These are phyloP conservation scores for Leishmania martiniquensis DNA, from an alignment of 208 protist genomes.

Conservation along the genomic window DNA sequence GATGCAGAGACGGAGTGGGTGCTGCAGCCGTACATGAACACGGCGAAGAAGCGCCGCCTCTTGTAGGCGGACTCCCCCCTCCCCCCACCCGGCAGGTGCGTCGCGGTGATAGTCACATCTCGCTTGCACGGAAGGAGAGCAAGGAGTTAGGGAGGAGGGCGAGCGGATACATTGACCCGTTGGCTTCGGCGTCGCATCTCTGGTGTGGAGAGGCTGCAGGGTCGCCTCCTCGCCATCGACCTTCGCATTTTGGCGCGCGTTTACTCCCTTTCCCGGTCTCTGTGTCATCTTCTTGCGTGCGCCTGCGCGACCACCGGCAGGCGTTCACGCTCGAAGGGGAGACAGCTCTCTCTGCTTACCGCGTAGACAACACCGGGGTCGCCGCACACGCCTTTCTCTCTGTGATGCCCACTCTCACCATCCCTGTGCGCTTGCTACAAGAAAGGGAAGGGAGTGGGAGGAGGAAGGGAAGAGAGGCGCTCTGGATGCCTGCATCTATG, in stretches of 20 bases:
- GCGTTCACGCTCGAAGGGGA: not conserved
- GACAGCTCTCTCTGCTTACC: not conserved
- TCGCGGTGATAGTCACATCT: not conserved
- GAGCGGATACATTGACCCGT: not conserved
- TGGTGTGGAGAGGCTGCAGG: not conserved
- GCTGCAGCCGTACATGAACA: constrained; percentile 99
- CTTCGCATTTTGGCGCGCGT: not conserved
- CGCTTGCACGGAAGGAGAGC: not conserved
- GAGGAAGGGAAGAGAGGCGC: not conserved
- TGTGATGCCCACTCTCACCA: not conserved
- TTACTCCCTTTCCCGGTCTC: not conserved
- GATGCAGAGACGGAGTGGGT: constrained; percentile 99
- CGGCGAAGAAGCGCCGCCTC: constrained; percentile 94
- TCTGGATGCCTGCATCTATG: not conserved
- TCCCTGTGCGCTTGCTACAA: not conserved
- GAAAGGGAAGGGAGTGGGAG: too few relatives aligned
- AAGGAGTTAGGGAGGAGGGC: not conserved
- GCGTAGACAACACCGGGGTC: not conserved
- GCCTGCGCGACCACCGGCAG: not conserved
- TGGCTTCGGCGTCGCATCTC: not conserved
- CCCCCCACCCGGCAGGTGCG: not conserved
- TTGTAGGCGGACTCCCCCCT: constrained; percentile 56
- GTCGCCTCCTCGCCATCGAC: not conserved
- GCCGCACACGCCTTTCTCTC: not conserved
- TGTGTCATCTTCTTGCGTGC: not conserved